These are phyloP conservation scores for Abelmoschus esculentus DNA, from an alignment of 345 rosid species.

Conservation along the genomic window DNA sequence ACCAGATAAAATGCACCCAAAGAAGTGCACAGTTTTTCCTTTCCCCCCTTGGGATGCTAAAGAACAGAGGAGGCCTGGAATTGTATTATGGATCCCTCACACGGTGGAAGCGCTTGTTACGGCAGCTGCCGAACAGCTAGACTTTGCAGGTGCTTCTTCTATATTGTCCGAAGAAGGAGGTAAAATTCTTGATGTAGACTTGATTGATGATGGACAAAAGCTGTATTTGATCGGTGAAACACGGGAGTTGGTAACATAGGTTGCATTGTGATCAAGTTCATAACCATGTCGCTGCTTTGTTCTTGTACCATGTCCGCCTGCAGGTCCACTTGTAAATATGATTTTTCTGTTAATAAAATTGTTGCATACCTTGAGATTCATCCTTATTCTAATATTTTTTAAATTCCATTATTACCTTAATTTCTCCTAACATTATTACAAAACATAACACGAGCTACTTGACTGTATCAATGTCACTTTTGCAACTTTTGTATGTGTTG, in stretches of 20 bases:
- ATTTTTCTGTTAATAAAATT: background rate
- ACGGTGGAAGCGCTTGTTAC: slow-evolving; percentile 45
- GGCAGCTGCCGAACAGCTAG: slow-evolving; percentile 44
- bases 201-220: slow-evolving; percentile 68
- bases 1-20: slow-evolving; percentile 34
- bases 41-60: slow-evolving; percentile 49
- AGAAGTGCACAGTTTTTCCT: slow-evolving; percentile 71
- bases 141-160: slow-evolving; percentile 27
- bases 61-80: slow-evolving; percentile 48
- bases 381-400: no score
- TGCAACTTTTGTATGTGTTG: background rate
- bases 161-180: slow-evolving; percentile 67
- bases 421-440: background rate
- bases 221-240: slow-evolving; percentile 49
- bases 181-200: slow-evolving; percentile 51
- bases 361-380: background rate
- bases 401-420: no score
- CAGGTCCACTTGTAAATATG: background rate
- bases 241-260: background rate
- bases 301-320: background rate
- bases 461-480: background rate
- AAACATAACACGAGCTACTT: background rate
- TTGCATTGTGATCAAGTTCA: background rate
- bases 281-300: background rate
- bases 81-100: slow-evolving; percentile 63